phyloP scores from a whole-genome alignment of 495 filamentous ascomycete genomes.

The Diplogelasinospora grovesii region DNA sequence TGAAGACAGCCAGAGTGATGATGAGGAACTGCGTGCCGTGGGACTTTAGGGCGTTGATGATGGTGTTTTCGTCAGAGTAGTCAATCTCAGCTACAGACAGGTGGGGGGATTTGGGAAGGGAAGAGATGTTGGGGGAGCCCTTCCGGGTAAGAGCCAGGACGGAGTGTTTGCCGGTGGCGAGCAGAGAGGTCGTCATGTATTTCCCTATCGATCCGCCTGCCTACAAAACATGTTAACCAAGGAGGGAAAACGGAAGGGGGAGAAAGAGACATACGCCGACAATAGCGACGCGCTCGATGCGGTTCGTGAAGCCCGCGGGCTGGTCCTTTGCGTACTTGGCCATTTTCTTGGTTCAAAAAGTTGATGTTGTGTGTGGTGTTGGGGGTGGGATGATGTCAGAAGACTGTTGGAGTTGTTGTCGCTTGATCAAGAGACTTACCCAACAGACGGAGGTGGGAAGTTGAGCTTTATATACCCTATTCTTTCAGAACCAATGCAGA shows the following conservation, averaged over 20 bases:
- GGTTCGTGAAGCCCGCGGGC: constrained; percentile 25
- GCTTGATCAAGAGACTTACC: too few species aligned
- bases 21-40: constrained; percentile 47
- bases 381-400: too few species aligned
- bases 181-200: constrained; percentile 42
- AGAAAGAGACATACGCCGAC: constrained; percentile 34
- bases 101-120: constrained; percentile 28
- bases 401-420: too few species aligned
- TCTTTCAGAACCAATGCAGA: too few species aligned
- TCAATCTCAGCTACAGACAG: constrained; percentile 32
- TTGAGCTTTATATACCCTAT: too few species aligned
- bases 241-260: too few species aligned
- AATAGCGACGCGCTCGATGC: constrained; percentile 39
- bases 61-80: constrained; percentile 28
- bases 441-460: too few species aligned
- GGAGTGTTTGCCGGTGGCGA: constrained; percentile 41
- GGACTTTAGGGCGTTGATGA: constrained; percentile 35
- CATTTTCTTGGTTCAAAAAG: too few species aligned
- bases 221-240: too few species aligned
- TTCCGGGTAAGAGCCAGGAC: constrained; percentile 50
- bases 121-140: too few species aligned
- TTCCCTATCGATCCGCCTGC: constrained; percentile 51
- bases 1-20: constrained; percentile 42
- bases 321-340: constrained; percentile 8
- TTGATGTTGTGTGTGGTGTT: too few species aligned